These are phyloP conservation scores for Pleurotus eryngii DNA, from an alignment of 768 basidiomycete species.

Conservation along the genomic window DNA sequence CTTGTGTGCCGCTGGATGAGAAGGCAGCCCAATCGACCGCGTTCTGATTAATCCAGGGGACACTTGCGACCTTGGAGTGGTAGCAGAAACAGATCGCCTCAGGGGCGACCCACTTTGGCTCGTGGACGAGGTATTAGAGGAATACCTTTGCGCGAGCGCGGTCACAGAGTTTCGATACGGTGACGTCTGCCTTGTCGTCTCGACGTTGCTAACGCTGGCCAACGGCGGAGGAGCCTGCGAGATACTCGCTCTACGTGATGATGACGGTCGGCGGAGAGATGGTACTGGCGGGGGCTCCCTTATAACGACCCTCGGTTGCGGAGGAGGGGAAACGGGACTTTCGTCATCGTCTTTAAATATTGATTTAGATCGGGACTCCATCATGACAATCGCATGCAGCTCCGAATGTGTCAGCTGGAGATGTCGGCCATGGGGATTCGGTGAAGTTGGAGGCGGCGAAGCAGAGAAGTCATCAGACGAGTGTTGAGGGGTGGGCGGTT, in stretches of 20 bases:
- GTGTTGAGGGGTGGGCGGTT: slow-evolving; percentile 3
- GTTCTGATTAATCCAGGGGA: slow-evolving; percentile 6
- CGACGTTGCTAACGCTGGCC: not conserved
- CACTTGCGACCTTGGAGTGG: not conserved
- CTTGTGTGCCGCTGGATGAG: not conserved
- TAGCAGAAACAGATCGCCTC: slow-evolving; percentile 3
- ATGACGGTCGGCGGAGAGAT: not conserved
- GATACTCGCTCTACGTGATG: not conserved
- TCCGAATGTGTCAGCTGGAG: slow-evolving; percentile 31
- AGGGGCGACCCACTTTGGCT: not conserved
- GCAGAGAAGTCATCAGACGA: not conserved
- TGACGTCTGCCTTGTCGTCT: not conserved
- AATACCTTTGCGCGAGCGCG: not conserved
- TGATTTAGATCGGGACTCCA: slow-evolving; percentile 18
- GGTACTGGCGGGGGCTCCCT: not conserved
- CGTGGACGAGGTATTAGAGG: not conserved
- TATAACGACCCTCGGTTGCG: not conserved
- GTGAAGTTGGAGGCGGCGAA: slow-evolving; percentile 3
- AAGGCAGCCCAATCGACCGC: slow-evolving; percentile 3
- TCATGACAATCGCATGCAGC: slow-evolving; percentile 34
- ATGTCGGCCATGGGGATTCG: slow-evolving; percentile 1
- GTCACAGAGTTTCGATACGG: not conserved
- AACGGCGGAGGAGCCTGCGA: not conserved
- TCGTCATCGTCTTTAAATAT: slow-evolving; percentile 4
- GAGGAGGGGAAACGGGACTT: not conserved